Base-by-base conservation (phyloP, 2,329 filamentous ascomycete species). In the Bretziella fagacearum region DNA sequence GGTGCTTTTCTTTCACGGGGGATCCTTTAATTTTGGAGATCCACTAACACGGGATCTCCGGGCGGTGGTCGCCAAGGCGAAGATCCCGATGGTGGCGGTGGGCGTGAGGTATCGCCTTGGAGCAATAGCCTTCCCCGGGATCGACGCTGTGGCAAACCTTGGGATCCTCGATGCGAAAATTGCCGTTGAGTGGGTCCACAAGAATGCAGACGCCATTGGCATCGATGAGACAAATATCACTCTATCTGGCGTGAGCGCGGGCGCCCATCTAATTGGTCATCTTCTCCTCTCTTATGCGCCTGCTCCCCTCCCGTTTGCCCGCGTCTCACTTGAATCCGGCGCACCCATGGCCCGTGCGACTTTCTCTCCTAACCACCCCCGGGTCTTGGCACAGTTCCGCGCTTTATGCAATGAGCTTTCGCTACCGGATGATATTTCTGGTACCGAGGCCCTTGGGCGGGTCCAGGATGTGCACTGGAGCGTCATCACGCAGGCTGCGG, bases 261-360 rank as follows among this genome's bases (percentile, higher is more conserved):
- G 76, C 6, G 73, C 73, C 6, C 78, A 81, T 58, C 77, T 74
- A 49, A 70, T 73, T 54, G 79, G 79, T 2, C 79, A 84, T 55
- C 78, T 82, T 53, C 60, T 84, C 13, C 71, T 81, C 51, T 62
- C 63, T 40, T 66, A 67, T 51, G 52, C 62, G 3, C 54, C 55
- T 15, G 68, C 66, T 0, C 27, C 11, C 5, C 65, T 63, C 18
- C 65, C 65, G 50, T 72, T n/a, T n/a, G n/a, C n/a, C n/a, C n/a
- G n/a, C n/a, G n/a, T n/a, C n/a, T n/a, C n/a, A n/a, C n/a, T 76
- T 29, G 72, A 77, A 55, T 76, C 71, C 3, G 73, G 73, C 8
- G 69, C 65, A 0, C 57, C 72, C n/a, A 71, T 68, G 0, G 69
- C 73, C 11, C 67, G 74, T 22, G 68, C 70, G 6, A 66, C 76